Evolutionary conservation across 257 asterid species (phyloP).

Genomic region (Echites panduratus): DNA sequence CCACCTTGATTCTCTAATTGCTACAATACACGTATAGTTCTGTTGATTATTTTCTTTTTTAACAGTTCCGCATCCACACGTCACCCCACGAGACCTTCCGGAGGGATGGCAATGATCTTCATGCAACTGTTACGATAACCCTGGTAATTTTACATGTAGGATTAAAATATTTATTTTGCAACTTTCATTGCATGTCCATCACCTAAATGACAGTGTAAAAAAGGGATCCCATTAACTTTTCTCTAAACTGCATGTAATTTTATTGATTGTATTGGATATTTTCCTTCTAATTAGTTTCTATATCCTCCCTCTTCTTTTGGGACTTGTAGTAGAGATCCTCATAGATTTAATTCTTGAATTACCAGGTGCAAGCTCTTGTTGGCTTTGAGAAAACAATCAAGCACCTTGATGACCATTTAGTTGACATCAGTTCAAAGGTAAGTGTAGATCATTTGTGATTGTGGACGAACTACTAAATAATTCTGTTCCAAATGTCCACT

Average conservation of each 20-base stretch:
- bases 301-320: background rate
- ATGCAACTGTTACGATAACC: conserved; percentile 67
- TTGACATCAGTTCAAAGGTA: conserved; percentile 84
- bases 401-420: conserved; percentile 85
- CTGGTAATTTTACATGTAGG: conserved; percentile 43
- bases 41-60: conserved; percentile 13
- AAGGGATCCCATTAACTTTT: background rate
- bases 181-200: background rate
- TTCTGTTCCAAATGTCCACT: too few species aligned
- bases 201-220: background rate
- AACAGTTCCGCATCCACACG: conserved; percentile 80
- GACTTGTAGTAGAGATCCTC: background rate
- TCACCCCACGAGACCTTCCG: conserved; percentile 84
- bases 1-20: conserved; percentile 7
- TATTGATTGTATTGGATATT: background rate
- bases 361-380: conserved; percentile 90
- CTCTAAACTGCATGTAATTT: background rate
- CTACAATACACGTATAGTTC: background rate
- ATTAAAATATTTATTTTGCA: background rate
- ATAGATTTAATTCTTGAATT: conserved; percentile 2
- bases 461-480: background rate
- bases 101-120: conserved; percentile 90
- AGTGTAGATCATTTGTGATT: background rate
- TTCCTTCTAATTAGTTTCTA: background rate
- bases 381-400: conserved; percentile 85